Conservation (phyloP, 805 yeast genomes). For the Danielia oregonensis region DNA sequence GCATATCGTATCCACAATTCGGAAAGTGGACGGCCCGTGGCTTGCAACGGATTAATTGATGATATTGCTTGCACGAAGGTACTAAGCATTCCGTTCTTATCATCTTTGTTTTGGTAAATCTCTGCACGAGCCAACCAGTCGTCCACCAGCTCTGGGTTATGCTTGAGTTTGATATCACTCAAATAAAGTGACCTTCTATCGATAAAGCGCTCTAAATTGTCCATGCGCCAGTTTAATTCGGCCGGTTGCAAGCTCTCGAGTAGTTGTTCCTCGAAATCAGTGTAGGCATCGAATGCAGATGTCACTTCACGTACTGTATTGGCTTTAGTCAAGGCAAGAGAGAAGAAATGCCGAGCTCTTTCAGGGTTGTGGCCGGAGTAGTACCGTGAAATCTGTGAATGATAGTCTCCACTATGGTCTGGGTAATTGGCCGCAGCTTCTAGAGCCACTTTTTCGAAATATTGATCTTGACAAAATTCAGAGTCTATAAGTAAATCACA, state of each 20-base stretch:
- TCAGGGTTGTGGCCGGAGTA: constrained; percentile 34
- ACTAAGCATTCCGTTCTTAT: constrained; percentile 33
- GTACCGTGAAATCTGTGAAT: constrained; percentile 46
- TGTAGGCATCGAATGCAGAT: constrained; percentile 55
- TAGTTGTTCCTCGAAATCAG: constrained; percentile 54
- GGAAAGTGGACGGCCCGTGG: constrained; percentile 37
- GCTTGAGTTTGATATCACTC: constrained; percentile 65
- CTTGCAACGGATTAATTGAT: constrained; percentile 57
- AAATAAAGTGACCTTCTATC: constrained; percentile 53
- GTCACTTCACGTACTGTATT: constrained; percentile 60
- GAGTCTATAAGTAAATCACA: constrained; percentile 4
- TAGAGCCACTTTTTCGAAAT: constrained; percentile 4
- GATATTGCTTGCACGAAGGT: constrained; percentile 65
- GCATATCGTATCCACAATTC: constrained; percentile 73
- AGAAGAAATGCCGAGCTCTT: constrained; percentile 35
- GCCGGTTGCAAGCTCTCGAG: constrained; percentile 22
- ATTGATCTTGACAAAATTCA: constrained; percentile 2
- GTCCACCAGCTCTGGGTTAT: constrained; percentile 55
- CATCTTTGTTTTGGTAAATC: constrained; percentile 35
- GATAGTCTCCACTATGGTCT: constrained; percentile 53
- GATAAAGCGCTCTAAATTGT: constrained; percentile 36
- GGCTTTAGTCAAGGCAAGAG: constrained; percentile 45
- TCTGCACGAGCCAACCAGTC: constrained; percentile 67
- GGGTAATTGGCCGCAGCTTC: constrained; percentile 39
- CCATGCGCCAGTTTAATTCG: constrained; percentile 8